Evolutionary conservation across 306 rosid genomes (phyloP).

Genomic region (Arachis stenosperma): DNA sequence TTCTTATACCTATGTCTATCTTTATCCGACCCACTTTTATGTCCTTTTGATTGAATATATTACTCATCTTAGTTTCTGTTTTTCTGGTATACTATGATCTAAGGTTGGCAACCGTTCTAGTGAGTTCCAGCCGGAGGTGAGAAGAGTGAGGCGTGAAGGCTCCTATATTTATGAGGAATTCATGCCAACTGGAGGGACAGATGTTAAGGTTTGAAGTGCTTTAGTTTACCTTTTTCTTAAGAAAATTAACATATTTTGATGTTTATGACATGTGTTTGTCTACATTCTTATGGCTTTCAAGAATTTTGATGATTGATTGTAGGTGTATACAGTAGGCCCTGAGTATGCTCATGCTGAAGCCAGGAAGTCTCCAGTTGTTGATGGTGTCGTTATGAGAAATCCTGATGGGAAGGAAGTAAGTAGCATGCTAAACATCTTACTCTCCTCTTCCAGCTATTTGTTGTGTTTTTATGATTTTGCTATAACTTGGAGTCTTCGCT

Average conservation of each 20-base stretch:
- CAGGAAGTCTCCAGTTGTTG: constrained; percentile 98
- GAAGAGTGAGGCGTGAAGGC: constrained; percentile 98
- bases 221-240: neutral
- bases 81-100: constrained; percentile 35
- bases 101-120: constrained; percentile 98
- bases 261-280: constrained; percentile 9
- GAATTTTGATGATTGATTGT: constrained; percentile 40
- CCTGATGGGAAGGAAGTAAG: constrained; percentile 98
- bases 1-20: no score
- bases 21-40: neutral
- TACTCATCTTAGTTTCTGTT: constrained; percentile 29
- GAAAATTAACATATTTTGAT: neutral
- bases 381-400: constrained; percentile 99
- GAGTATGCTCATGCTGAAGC: constrained; percentile 99
- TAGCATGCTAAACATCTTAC: constrained; percentile 32
- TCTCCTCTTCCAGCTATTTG: constrained; percentile 29
- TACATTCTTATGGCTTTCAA: constrained; percentile 20
- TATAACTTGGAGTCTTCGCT: neutral
- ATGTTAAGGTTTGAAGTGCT: constrained; percentile 79
- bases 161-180: constrained; percentile 96
- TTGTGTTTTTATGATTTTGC: constrained; percentile 19
- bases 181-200: constrained; percentile 99
- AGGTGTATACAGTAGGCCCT: constrained; percentile 97
- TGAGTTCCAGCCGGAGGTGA: constrained; percentile 93
- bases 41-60: constrained; percentile 32